A percentile compares a stretch with the other conserved stretches of the same genome.
These are phyloP conservation scores for Salix exigua DNA, from an alignment of 345 rosid species.

Conservation along the genomic window DNA sequence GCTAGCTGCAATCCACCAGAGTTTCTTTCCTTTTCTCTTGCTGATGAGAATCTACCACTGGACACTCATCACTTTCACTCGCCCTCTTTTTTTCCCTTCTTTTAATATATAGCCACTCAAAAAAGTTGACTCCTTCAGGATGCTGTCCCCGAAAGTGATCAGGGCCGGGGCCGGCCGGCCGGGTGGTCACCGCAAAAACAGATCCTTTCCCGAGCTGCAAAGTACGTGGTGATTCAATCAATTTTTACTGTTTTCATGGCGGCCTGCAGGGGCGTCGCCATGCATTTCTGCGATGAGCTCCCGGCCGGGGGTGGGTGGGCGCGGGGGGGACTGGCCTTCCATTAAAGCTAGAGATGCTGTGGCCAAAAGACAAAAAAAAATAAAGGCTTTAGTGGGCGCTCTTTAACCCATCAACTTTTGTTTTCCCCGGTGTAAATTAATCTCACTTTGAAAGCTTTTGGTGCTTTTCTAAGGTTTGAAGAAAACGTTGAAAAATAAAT, in stretches of 20 bases:
- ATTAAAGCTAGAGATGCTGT: not conserved
- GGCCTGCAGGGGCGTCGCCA: not conserved
- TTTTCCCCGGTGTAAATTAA: not conserved
- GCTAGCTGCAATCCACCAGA: not conserved
- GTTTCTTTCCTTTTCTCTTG: not conserved
- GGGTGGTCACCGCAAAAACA: not conserved
- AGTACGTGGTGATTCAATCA: too few species aligned
- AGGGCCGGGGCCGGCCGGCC: not conserved
- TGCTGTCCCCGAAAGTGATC: slow-evolving; percentile 6
- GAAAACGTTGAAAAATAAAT: slow-evolving; percentile 1
- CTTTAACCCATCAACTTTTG: not conserved
- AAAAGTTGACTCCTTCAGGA: slow-evolving; percentile 8
- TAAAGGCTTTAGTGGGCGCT: slow-evolving; percentile 3
- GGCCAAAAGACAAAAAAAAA: not conserved
- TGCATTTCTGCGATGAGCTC: too few species aligned
- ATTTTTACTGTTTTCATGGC: not conserved
- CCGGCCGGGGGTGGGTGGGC: too few species aligned
- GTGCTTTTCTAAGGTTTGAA: slow-evolving; percentile 14
- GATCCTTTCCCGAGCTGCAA: not conserved
- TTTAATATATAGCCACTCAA: slow-evolving; percentile 16
- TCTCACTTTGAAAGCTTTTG: slow-evolving; percentile 13
- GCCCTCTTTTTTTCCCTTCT: not conserved
- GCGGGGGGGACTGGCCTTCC: too few species aligned
- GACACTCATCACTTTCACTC: not conserved
- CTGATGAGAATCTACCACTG: not conserved